Evolutionary conservation across 148 eudicot genomes (phyloP), one percentile per base, ranked within the genome.

Genomic region (Pouteria glomerata): DNA sequence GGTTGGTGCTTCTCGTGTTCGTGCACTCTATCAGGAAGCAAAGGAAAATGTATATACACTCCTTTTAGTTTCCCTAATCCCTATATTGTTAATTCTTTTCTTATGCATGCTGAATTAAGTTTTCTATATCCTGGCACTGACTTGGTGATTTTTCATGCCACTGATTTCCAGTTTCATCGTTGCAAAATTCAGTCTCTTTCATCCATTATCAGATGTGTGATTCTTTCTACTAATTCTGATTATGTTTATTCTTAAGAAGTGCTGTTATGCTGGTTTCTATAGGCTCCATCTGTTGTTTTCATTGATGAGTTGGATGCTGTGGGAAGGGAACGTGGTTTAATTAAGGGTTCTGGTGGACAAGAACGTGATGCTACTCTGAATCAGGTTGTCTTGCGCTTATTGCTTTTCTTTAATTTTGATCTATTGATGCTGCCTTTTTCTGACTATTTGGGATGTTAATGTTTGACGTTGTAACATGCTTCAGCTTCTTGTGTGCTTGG

Each of bases 221-320:
- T 58, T 56, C 13, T 55, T 24, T 60, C 23, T 53, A 10, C 13
- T 23, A n/a, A 53, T 0, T 57, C 8, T 24, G 61, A 16, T 52
- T 21, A 8, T 57, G 11, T 0, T 12, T 26, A 11, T 57, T 57
- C 1, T 15, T 60, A 12, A 63, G 55, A 30, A 75, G 65, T 33
- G 44, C 23, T 82, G 66, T 24, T 67, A 39, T 80, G 50, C 62
- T 39, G 63, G 50, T 73, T 62, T 70, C 21, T 42, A 33, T 74
- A 93, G 98, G 92, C 98, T 77, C 98, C 98, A 71, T 81, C 98
- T 72, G 97, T 93, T 77, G 98, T 93, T 60, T 93, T 90, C 83
- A 93, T 93, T 73, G 98, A 93, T 85, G 98, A 93, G 81, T 78
- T 93, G 80, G 98, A 93, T 85, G 98, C 98, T 80, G 98, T 93